Conservation (phyloP, 345 rosid species). For the Lagerstroemia speciosa region DNA sequence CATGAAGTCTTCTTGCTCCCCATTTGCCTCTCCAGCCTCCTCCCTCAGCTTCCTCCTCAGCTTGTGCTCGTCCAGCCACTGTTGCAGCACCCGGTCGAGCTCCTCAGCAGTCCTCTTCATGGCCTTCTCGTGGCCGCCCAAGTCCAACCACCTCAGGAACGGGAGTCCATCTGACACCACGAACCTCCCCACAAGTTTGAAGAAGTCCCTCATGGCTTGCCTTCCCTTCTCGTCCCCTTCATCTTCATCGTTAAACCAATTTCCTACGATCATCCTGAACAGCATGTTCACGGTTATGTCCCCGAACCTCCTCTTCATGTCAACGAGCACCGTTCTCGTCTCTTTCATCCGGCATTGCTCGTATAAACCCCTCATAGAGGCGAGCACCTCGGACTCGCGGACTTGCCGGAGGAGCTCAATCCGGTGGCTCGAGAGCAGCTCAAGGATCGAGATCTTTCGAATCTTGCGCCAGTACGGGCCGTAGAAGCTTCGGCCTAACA, state of each 20-base stretch:
- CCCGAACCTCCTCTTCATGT: constrained; percentile 28
- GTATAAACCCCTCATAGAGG: constrained; percentile 29
- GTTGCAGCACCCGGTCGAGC: constrained; percentile 25
- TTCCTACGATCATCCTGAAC: constrained; percentile 16
- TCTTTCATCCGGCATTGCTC: constrained; percentile 13
- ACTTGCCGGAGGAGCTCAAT: constrained; percentile 45
- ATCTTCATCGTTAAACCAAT: constrained; percentile 11
- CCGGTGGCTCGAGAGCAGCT: constrained; percentile 52
- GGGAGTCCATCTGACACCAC: constrained; percentile 54
- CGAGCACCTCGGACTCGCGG: constrained; percentile 23
- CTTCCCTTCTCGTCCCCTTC: constrained; percentile 30
- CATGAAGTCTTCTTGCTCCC: constrained; percentile 36
- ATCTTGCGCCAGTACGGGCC: constrained; percentile 60
- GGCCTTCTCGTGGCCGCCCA: constrained; percentile 46
- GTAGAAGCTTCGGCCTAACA: constrained; percentile 55
- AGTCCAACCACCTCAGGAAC: constrained; percentile 41
- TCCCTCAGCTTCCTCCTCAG: constrained; percentile 19
- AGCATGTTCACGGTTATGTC: constrained; percentile 19
- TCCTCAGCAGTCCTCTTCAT: constrained; percentile 53
- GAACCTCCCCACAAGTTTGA: constrained; percentile 40
- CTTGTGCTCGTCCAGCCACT: constrained; percentile 37
- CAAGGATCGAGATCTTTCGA: constrained; percentile 53
- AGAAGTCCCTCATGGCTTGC: constrained; percentile 28
- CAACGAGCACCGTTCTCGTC: constrained; percentile 12
- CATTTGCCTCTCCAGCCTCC: constrained; percentile 7